Conservation (phyloP, 371 early-diverging fungal genomes). For the Fennellomyces sp. region DNA sequence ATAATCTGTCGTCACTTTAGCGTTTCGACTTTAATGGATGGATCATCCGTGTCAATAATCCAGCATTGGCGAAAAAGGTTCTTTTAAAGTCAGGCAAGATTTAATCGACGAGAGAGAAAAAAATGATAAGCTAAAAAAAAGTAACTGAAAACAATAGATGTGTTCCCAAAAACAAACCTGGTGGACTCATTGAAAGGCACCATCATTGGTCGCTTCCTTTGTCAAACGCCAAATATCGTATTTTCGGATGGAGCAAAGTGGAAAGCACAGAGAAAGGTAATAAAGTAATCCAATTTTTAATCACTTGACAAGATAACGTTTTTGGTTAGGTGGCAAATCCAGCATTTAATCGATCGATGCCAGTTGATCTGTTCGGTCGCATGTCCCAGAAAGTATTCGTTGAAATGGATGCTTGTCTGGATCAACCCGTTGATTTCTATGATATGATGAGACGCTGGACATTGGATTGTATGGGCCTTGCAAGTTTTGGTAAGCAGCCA, state of each 20-base stretch:
- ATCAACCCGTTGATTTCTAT: slow-evolving; percentile 15
- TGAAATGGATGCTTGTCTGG: slow-evolving; percentile 12
- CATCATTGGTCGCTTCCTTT: slow-evolving; percentile 27
- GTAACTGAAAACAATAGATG: too few relatives aligned
- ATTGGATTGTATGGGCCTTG: slow-evolving; percentile 37
- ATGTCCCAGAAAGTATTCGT: slow-evolving; percentile 22
- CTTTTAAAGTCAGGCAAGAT: too few relatives aligned
- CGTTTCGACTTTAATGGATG: too few relatives aligned
- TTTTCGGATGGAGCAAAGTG: slow-evolving; percentile 31
- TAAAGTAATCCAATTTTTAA: slow-evolving; percentile 8
- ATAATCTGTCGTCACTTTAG: too few relatives aligned
- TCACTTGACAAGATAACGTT: not conserved
- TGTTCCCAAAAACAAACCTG: too few relatives aligned
- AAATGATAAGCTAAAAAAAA: too few relatives aligned
- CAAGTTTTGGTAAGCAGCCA: slow-evolving; percentile 33
- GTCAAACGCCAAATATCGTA: slow-evolving; percentile 24
- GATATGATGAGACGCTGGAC: slow-evolving; percentile 18
- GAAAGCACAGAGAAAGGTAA: slow-evolving; percentile 39
- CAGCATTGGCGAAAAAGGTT: too few relatives aligned
- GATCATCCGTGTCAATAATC: too few relatives aligned
- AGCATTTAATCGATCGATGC: slow-evolving; percentile 29
- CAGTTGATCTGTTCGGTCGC: slow-evolving; percentile 26
- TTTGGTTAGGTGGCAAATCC: slow-evolving; percentile 19
- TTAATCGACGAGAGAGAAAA: too few relatives aligned
- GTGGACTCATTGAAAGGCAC: too few relatives aligned